Conservation (phyloP, 2,329 filamentous ascomycete genomes). For the Trichoderma asperellum region DNA sequence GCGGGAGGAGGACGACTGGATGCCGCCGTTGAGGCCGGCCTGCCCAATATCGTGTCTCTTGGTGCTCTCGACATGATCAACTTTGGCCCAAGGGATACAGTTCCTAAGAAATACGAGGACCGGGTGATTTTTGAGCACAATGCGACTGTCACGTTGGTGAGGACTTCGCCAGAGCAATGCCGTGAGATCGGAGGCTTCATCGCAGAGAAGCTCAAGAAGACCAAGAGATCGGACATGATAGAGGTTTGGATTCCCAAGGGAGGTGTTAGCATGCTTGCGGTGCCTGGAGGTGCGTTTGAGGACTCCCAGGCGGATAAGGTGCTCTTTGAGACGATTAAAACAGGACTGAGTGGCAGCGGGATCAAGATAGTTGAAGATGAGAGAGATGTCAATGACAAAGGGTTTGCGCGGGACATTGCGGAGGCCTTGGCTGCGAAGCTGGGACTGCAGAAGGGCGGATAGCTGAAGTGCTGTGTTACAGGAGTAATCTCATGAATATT, state of each 20-base stretch:
- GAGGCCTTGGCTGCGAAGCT: constrained; percentile 44
- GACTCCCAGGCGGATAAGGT: constrained; percentile 48
- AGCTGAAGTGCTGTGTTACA: neutral
- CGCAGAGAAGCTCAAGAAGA: constrained; percentile 53
- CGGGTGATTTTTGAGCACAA: constrained; percentile 68
- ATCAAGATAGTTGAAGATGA: constrained; percentile 56
- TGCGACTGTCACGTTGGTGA: constrained; percentile 66
- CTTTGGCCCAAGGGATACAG: constrained; percentile 59
- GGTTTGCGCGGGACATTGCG: constrained; percentile 54
- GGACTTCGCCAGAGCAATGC: constrained; percentile 64
- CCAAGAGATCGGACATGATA: constrained; percentile 47
- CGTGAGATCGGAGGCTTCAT: constrained; percentile 59
- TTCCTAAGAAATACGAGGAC: constrained; percentile 58
- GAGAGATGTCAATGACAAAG: constrained; percentile 57
- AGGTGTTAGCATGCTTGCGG: constrained; percentile 65
- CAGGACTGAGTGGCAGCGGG: constrained; percentile 51
- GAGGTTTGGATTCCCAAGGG: constrained; percentile 63
- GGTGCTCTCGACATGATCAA: constrained; percentile 66
- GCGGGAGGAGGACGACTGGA: constrained; percentile 61
- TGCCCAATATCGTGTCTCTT: constrained; percentile 57
- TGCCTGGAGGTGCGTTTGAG: constrained; percentile 57
- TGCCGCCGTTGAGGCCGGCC: constrained; percentile 58
- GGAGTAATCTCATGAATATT: neutral
- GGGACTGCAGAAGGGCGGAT: constrained; percentile 28
- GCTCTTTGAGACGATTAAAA: constrained; percentile 57